A percentile compares a stretch with the other conserved stretches of the same genome.
Conservation (phyloP, 2,329 filamentous ascomycete genomes). For the Botrytis elliptica region DNA sequence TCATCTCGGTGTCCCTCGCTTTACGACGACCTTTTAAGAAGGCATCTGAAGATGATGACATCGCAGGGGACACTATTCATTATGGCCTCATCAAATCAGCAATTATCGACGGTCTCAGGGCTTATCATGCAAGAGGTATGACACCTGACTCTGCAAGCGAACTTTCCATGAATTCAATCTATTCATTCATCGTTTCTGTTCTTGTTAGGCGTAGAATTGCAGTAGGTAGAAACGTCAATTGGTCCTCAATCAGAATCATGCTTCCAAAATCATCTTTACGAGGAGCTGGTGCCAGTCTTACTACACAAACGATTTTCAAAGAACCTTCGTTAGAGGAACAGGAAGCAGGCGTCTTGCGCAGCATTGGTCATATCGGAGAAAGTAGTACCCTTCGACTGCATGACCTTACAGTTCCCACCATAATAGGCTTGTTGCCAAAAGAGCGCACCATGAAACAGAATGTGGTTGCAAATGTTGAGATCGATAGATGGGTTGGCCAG, state of each 20-base stretch:
- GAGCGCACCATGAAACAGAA: constrained; percentile 67
- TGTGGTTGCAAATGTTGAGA: constrained; percentile 60
- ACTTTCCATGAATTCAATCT: neutral
- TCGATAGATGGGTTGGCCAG: constrained; percentile 49
- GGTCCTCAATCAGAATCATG: constrained; percentile 46
- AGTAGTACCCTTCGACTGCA: constrained; percentile 45
- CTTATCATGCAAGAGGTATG: neutral
- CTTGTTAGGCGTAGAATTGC: neutral
- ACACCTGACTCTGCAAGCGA: no score
- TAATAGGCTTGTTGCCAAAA: constrained; percentile 72
- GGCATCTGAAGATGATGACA: constrained; percentile 57
- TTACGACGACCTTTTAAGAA: constrained; percentile 56
- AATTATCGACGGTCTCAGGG: constrained; percentile 47
- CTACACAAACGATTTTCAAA: constrained; percentile 44
- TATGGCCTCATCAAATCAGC: constrained; percentile 71
- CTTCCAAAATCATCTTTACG: constrained; percentile 69
- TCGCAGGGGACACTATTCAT: constrained; percentile 71
- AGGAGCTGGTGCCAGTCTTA: constrained; percentile 56
- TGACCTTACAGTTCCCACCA: constrained; percentile 60
- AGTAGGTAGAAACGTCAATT: neutral
- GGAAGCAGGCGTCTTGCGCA: neutral
- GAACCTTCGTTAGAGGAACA: neutral
- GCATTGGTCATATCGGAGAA: neutral
- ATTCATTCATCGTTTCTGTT: neutral
- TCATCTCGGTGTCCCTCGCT: constrained; percentile 59